These are phyloP conservation scores for Rhynchospora breviuscula DNA, from an alignment of 176 grass and related monocot species.

Conservation along the genomic window DNA sequence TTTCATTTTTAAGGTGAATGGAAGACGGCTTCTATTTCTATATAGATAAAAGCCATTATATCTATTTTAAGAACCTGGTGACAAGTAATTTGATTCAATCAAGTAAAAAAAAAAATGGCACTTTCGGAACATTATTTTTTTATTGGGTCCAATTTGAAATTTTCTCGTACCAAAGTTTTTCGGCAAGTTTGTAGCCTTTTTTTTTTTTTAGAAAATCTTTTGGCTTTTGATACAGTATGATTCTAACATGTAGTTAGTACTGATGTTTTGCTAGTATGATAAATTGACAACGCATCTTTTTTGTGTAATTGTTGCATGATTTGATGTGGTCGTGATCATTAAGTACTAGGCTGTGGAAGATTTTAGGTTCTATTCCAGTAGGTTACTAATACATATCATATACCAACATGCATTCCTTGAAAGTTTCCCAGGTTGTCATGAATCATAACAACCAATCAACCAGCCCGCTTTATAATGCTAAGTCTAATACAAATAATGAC, in stretches of 20 bases:
- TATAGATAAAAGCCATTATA: not conserved
- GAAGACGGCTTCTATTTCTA: not conserved
- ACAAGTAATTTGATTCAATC: not conserved
- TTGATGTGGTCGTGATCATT: not conserved
- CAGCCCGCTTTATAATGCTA: not conserved
- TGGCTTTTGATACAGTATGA: not conserved
- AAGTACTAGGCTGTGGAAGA: not conserved
- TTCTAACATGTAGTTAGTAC: not conserved
- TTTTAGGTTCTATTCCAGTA: constrained; percentile 9
- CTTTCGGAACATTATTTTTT: too few species aligned
- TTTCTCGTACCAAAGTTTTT: not conserved
- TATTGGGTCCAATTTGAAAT: not conserved
- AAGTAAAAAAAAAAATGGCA: not conserved
- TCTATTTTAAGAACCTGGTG: not conserved
- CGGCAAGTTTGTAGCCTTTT: not conserved
- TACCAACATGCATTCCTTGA: constrained; percentile 6
- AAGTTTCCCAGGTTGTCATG: not conserved
- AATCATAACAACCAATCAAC: constrained; percentile 1
- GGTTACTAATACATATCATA: constrained; percentile 5
- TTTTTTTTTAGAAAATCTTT: not conserved
- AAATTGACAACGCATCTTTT: not conserved
- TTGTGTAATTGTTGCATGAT: not conserved
- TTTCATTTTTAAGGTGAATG: not conserved
- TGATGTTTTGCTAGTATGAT: not conserved
- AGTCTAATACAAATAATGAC: not conserved